A percentile compares a stretch with the other conserved stretches of the same genome.
Evolutionary conservation across 1,284 basidiomycete species (phyloP).

Genomic region (Melampsora larici-populina): DNA sequence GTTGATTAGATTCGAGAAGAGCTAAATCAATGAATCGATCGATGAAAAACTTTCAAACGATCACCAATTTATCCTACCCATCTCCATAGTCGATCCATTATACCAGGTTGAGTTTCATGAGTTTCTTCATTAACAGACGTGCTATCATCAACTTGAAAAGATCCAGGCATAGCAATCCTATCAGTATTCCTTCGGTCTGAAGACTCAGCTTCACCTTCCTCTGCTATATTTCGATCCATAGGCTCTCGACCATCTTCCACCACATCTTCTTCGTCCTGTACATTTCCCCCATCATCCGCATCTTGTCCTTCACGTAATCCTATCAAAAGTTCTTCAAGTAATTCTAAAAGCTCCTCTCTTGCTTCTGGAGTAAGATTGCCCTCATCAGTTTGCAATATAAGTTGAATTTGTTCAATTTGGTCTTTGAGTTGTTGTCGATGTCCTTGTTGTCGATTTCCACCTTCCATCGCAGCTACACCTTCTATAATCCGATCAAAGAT

Average conservation of each 20-base stretch:
- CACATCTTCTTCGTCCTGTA: conserved; percentile 16
- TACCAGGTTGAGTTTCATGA: neutral
- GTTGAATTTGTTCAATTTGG: conserved; percentile 44
- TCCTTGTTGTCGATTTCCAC: conserved; percentile 8
- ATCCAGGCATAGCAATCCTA: neutral
- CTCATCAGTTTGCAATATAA: conserved; percentile 43
- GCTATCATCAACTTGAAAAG: neutral
- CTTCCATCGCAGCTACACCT: neutral
- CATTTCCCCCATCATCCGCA: conserved; percentile 35
- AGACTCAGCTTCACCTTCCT: neutral
- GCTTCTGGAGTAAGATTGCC: conserved; percentile 44
- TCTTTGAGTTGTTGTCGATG: conserved; percentile 41
- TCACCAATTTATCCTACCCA: neutral
- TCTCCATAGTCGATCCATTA: neutral
- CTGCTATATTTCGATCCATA: neutral
- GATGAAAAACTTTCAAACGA: too few species aligned
- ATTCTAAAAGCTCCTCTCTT: conserved; percentile 45
- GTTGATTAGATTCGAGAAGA: too few species aligned
- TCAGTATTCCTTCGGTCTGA: neutral
- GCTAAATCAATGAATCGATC: too few species aligned
- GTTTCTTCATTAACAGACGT: neutral
- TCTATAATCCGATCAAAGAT: neutral
- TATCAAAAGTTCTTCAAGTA: conserved; percentile 44
- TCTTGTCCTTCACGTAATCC: conserved; percentile 20
- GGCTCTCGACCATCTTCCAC: conserved; percentile 11